Conservation (phyloP, 140 eudicot genomes). For the Flaveria floridana region DNA sequence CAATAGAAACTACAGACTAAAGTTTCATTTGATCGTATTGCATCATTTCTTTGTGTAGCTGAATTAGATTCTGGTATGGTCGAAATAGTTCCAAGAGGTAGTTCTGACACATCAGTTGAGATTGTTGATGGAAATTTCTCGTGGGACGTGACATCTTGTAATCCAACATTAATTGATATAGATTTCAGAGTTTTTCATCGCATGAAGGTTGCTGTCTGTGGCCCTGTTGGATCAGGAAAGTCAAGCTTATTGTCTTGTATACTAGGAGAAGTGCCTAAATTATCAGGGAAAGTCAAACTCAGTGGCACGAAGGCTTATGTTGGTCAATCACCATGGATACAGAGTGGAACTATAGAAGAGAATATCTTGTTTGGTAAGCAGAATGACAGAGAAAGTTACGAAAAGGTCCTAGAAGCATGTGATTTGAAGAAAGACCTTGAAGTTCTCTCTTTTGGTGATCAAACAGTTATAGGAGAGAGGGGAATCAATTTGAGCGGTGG, state of each 20-base stretch:
- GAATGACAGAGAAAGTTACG: conserved; percentile 51
- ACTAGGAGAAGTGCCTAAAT: conserved; percentile 64
- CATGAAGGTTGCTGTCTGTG: conserved; percentile 69
- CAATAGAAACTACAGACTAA: conserved; percentile 75
- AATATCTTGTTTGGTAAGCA: conserved; percentile 72
- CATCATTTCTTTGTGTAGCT: conserved; percentile 55
- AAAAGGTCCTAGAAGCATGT: conserved; percentile 74
- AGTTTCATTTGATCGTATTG: conserved; percentile 78
- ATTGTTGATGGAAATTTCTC: conserved; percentile 52
- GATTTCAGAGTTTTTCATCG: conserved; percentile 44
- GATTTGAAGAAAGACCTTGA: conserved; percentile 67
- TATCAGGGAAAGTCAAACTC: conserved; percentile 53
- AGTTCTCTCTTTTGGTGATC: conserved; percentile 72
- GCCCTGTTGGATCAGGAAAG: conserved; percentile 79
- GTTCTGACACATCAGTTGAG: conserved; percentile 52
- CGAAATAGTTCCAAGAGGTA: conserved; percentile 47
- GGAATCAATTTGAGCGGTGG: conserved; percentile 90
- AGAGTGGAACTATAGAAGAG: conserved; percentile 71
- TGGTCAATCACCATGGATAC: conserved; percentile 82
- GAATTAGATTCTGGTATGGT: conserved; percentile 48
- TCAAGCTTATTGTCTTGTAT: conserved; percentile 68
- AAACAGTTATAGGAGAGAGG: conserved; percentile 77
- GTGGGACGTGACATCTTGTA: conserved; percentile 50
- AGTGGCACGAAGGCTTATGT: conserved; percentile 71
- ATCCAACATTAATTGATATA: conserved; percentile 48